Evolutionary conservation across 306 rosid species (phyloP).

Genomic region (Inga leiocalycina): DNA sequence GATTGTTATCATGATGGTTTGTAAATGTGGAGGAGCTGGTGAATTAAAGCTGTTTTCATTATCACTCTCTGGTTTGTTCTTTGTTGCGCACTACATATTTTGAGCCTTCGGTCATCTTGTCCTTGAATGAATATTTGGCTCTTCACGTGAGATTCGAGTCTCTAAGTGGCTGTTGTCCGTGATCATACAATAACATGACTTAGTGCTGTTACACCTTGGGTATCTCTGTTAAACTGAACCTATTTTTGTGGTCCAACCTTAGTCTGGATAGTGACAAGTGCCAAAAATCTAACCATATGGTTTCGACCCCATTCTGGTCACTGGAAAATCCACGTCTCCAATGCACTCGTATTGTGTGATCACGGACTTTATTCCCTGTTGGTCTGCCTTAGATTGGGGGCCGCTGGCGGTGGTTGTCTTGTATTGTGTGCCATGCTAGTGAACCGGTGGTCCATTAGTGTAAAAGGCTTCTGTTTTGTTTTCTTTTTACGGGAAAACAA

Average conservation of each 20-base stretch:
- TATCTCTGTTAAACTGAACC: constrained; percentile 8
- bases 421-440: constrained; percentile 7
- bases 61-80: constrained; percentile 19
- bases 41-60: constrained; percentile 19
- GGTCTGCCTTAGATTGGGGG: constrained; percentile 6
- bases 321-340: constrained; percentile 30
- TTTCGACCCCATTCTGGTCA: constrained; percentile 21
- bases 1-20: constrained; percentile 22
- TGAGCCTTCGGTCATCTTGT: constrained; percentile 23
- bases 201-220: constrained; percentile 21
- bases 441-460: constrained; percentile 21
- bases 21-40: constrained; percentile 18
- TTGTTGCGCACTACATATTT: constrained; percentile 10
- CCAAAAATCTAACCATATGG: background rate
- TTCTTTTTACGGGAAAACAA: background rate
- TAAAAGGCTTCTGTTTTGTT: background rate
- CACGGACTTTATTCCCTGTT: background rate
- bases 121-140: constrained; percentile 1
- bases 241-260: constrained; percentile 31
- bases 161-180: constrained; percentile 28
- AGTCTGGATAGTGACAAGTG: background rate
- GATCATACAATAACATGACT: constrained; percentile 20
- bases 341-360: constrained; percentile 15
- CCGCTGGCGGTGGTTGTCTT: constrained; percentile 28
- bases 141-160: constrained; percentile 17